Evolutionary conservation across 2,329 filamentous ascomycete species (phyloP), one percentile per base, ranked within the genome.

Genomic region (Onygenales sp.): DNA sequence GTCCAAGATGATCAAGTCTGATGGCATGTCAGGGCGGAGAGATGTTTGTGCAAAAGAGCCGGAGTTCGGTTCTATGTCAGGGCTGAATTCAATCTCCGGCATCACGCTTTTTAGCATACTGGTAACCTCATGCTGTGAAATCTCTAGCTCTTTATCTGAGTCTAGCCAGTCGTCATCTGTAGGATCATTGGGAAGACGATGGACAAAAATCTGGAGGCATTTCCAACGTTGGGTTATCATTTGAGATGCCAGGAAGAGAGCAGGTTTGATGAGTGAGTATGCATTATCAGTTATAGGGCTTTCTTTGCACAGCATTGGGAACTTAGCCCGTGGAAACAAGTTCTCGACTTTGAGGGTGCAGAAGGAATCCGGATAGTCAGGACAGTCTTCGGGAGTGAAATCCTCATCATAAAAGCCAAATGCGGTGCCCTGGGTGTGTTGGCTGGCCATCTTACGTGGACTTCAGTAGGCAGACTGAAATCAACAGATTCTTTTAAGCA

Each of bases 1-100:
- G 51, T 53, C 51, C 47, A 53, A 53, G 43, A 42, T 17, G 36
- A 53, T 48, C 36, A 32, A 48, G 41, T 53, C 51, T 48, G 51
- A 53, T 43, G 51, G 14, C 41, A 35, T 35, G 13, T 36, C 32
- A 35, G 51, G 44, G 51, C 43, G 51, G 33, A 53, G 43, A 48
- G 44, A 33, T 43, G 51, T 53, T 51, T 51, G 48, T 9, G 48
- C 38, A 39, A 43, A 51, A 42, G 39, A 51, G 48, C 21, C 8
- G 48, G 38, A 51, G 27, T 42, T 43, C 17, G 14, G 35, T 51
- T 43, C 48, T n/a, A 42, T 42, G 48, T 27, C 43, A 14, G 35
- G 51, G 32, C 47, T 8, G 14, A 53, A 53, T 17, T 48, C 45
- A 48, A 53, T 47, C 32, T 48, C 36, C 39, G 51, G 44, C 51